phyloP scores from a whole-genome alignment of 108 stramenopile species.

The Skeletonema grethae region DNA sequence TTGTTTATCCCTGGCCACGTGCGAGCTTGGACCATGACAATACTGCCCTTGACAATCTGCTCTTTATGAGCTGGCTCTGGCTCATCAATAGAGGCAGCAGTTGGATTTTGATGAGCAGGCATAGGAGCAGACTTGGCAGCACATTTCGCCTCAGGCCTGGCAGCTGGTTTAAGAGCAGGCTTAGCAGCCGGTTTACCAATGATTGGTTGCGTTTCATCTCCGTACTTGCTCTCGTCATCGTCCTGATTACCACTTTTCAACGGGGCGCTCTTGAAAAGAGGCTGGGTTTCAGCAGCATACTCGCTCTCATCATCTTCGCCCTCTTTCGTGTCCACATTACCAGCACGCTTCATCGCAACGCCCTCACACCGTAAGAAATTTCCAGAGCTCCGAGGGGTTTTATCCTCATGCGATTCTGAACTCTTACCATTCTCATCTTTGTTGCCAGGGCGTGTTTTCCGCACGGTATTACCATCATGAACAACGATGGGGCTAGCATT shows the following conservation, averaged over 20 bases:
- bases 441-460: conserved; percentile 6
- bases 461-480: conserved; percentile 40
- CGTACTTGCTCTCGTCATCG: not conserved
- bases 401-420: conserved; percentile 20
- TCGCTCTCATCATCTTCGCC: not conserved
- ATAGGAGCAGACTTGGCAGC: not conserved
- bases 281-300: conserved; percentile 2
- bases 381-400: conserved; percentile 21
- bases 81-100: not conserved
- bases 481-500: conserved; percentile 23
- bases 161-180: not conserved
- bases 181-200: conserved; percentile 2
- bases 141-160: not conserved
- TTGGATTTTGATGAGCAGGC: not conserved
- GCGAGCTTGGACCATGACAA: conserved; percentile 73
- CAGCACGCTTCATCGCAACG: conserved; percentile 1
- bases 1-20: conserved; percentile 93
- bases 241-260: conserved; percentile 12
- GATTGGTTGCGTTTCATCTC: not conserved
- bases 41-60: conserved; percentile 53
- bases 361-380: conserved; percentile 8
- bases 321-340: not conserved
- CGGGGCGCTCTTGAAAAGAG: conserved; percentile 2
- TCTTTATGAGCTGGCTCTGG: not conserved
- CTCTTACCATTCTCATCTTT: not conserved